A percentile compares a stretch with the other conserved stretches of the same genome.
phyloP scores from a whole-genome alignment of 2,329 filamentous ascomycete genomes.

The Verticillium isaacii region DNA sequence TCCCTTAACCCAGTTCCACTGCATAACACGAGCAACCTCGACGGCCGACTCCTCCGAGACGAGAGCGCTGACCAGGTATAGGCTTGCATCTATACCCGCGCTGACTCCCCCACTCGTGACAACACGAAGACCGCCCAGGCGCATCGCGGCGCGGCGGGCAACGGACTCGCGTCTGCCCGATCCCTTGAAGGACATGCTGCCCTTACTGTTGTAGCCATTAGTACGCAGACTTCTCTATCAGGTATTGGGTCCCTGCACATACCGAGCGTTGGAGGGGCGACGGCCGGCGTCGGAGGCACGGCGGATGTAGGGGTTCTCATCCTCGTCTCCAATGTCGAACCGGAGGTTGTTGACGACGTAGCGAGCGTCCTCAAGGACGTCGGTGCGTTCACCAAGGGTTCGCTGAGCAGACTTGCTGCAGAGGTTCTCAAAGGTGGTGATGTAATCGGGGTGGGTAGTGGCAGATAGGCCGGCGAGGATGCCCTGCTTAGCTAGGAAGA shows the following conservation, averaged over 20 bases:
- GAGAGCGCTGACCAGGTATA: constrained; percentile 81
- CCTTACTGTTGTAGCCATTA: constrained; percentile 54
- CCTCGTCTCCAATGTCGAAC: constrained; percentile 76
- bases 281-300: constrained; percentile 64
- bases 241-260: constrained; percentile 20
- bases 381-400: constrained; percentile 70
- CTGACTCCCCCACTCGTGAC: constrained; percentile 77
- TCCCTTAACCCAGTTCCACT: constrained; percentile 84
- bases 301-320: constrained; percentile 79
- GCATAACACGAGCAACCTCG: constrained; percentile 70
- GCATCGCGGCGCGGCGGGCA: constrained; percentile 70
- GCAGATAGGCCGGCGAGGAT: constrained; percentile 74
- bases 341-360: constrained; percentile 91
- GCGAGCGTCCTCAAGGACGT: constrained; percentile 73
- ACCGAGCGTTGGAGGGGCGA: constrained; percentile 58
- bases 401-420: constrained; percentile 69
- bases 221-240: neutral
- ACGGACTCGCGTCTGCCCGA: constrained; percentile 75
- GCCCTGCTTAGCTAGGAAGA: constrained; percentile 72
- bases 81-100: constrained; percentile 74
- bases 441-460: constrained; percentile 76
- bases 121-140: constrained; percentile 64
- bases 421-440: constrained; percentile 76
- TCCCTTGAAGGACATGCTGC: constrained; percentile 76
- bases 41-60: constrained; percentile 72